Evolutionary conservation across 345 rosid genomes (phyloP), one percentile per base, ranked within the genome.

Genomic region (Xanthoceras sorbifolium): DNA sequence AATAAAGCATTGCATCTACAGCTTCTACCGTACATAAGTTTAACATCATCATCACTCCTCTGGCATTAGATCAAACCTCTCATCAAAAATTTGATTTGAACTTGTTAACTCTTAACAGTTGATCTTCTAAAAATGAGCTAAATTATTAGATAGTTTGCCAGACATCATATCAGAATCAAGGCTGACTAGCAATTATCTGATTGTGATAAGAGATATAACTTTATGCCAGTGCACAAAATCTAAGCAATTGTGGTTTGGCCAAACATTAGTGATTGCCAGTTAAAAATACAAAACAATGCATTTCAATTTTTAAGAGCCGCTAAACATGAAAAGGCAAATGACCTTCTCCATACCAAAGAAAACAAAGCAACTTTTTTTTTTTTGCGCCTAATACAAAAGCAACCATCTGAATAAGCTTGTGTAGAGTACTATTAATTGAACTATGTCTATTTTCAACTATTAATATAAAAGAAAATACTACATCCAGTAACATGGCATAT

Each of bases 401-500:
- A 46, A 61, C 28, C 29, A 61, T 61, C 68, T 40, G 20, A 29
- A 64, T 32, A 23, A 64, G 61, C 60, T 64, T 1, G 42, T 63
- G 61, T 44, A 46, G 32, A 63, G 69, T 62, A 6, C 40, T 11
- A 44, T 4, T 46, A 62, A 44, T 42, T 61, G 26, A 72, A 63
- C 60, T 25, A 38, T 18, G 46, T 71, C 32, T 34, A 55, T 12
- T 12, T 40, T 50, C 14, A 63, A 60, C 32, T 32, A 29, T n/a
- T n/a, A 7, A 64, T 46, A 42, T 64, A 29, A 48, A 74, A 62
- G 46, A 29, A 72, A 63, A 12, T 52, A 62, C 6, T 20, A 46
- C 59, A 74, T 63, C 20, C 67, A 29, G 69, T 48, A 63, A 66
- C 40, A 60, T 44, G 7, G 60, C 68, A 73, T 25, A 64, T 17